Base-by-base conservation (phyloP, 176 grass and related monocot species). In the Musa schizocarpa region DNA sequence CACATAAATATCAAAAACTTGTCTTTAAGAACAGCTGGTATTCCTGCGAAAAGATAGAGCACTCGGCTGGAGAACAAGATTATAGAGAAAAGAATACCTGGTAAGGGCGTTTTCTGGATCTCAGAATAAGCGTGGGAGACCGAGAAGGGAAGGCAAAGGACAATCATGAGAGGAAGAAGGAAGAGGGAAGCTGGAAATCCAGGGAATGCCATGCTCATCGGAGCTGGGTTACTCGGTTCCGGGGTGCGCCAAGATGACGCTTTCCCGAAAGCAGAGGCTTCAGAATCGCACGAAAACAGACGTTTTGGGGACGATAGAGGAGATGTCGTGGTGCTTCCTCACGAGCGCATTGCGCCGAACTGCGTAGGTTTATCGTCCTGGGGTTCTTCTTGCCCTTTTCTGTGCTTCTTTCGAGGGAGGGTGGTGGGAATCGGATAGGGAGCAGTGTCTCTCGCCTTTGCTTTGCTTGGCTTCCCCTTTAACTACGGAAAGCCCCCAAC, bases 111-210 rank as follows among this genome's bases (percentile, higher is more conserved):
- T 10, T 10, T 27, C 26, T 57, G 61, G 27, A 72, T 49, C 63
- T 65, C n/a, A 48, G 52, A 20, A 58, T 69, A 54, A 72, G 26
- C 55, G 56, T 56, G 55, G 51, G 50, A 80, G 9, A 49, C 14
- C 1, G 68, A 63, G 68, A 53, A 83, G 52, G 76, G 26, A 17
- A 82, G 68, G 74, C 25, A 62, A 56, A 82, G 50, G 54, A 82
- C 50, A 52, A 86, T 23, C 54, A 79, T 17, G 61, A 81, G 26
- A 26, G 74, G 25, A 17, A 65, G 50, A n/a, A 86, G 58, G 71
- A 81, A 13, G 19, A 71, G 72, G 65, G 65, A 34, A 23, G 63
- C 16, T 11, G 77, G 53, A 11, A 12, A 22, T 21, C n/a, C 1
- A 52, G 8, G 3, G 50, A 80, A 75, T 65, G 76, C 72, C 72